Evolutionary conservation across 2,329 filamentous ascomycete genomes (phyloP).

Genomic region (Pseudohalonectria lignicola): DNA sequence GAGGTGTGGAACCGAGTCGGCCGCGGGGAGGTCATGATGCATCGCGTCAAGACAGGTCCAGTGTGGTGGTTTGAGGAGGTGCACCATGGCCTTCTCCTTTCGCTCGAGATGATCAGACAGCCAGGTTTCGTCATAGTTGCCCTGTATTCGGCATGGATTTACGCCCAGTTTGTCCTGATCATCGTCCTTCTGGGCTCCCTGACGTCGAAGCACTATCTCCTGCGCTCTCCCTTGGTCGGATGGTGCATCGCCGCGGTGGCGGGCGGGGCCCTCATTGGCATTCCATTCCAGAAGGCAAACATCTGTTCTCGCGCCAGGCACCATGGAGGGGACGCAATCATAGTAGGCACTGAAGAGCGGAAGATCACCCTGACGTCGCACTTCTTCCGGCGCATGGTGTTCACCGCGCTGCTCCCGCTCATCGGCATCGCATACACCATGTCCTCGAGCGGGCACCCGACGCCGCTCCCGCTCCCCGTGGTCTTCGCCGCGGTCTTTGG

Average conservation of each 20-base stretch:
- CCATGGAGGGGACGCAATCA: too few species aligned
- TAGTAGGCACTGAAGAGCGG: slow-evolving; percentile 54
- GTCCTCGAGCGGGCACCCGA: slow-evolving; percentile 49
- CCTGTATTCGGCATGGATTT: slow-evolving; percentile 68
- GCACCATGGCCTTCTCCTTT: slow-evolving; percentile 56
- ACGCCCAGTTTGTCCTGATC: slow-evolving; percentile 63
- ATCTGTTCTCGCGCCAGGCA: too few species aligned
- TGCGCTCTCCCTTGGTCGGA: slow-evolving; percentile 54
- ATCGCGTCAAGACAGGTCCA: slow-evolving; percentile 60
- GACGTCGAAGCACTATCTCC: slow-evolving; percentile 56
- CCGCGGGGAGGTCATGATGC: slow-evolving; percentile 66
- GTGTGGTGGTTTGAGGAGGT: slow-evolving; percentile 71
- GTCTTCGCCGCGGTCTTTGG: slow-evolving; percentile 56
- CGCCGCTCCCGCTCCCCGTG: slow-evolving; percentile 52
- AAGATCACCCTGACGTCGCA: slow-evolving; percentile 62
- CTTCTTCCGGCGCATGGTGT: slow-evolving; percentile 55
- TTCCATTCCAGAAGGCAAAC: slow-evolving; percentile 64
- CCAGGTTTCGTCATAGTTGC: slow-evolving; percentile 63
- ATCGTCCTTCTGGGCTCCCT: slow-evolving; percentile 63
- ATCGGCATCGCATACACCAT: slow-evolving; percentile 57
- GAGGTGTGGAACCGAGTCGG: slow-evolving; percentile 48
- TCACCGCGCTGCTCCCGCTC: slow-evolving; percentile 56
- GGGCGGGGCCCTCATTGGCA: slow-evolving; percentile 56
- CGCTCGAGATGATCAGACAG: slow-evolving; percentile 60
- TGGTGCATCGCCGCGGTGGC: slow-evolving; percentile 55